A percentile compares a stretch with the other conserved stretches of the same genome.
phyloP scores from a whole-genome alignment of 148 eudicot species.

The Silene latifolia region DNA sequence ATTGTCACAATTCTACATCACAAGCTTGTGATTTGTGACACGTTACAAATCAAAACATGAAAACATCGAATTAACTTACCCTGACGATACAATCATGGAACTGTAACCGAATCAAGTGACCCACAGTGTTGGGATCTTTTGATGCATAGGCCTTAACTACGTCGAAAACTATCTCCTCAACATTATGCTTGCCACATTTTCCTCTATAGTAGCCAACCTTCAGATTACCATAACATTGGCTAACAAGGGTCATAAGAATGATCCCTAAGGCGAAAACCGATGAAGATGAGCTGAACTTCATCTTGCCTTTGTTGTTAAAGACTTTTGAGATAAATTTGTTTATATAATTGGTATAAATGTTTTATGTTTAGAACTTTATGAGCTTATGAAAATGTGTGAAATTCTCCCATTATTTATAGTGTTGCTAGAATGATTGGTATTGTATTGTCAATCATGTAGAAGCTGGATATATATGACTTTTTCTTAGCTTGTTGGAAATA shows the following conservation, averaged over 20 bases:
- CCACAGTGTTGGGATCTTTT: constrained; percentile 29
- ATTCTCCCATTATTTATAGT: constrained; percentile 12
- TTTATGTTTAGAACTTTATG: too few relatives aligned
- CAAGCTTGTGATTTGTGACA: too few relatives aligned
- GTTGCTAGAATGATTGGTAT: not conserved
- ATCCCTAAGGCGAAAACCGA: constrained; percentile 30
- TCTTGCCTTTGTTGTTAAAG: constrained; percentile 1
- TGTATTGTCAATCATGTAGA: not conserved
- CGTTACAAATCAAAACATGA: too few relatives aligned
- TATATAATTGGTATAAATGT: not conserved
- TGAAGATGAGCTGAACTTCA: constrained; percentile 22
- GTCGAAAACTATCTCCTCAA: constrained; percentile 36
- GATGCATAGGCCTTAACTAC: constrained; percentile 22
- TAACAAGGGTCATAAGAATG: constrained; percentile 29
- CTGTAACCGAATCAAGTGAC: constrained; percentile 49
- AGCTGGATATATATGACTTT: not conserved
- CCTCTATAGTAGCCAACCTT: constrained; percentile 44
- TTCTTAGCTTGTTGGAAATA: not conserved
- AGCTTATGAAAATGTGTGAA: not conserved
- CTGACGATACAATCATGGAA: constrained; percentile 62
- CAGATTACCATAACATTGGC: constrained; percentile 32
- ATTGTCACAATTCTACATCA: too few relatives aligned
- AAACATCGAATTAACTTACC: constrained; percentile 23
- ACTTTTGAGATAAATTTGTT: not conserved
- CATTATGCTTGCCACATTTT: constrained; percentile 39